Conservation (phyloP, 192 early-diverging fungal genomes). For the Paraglomus brasilianum region DNA sequence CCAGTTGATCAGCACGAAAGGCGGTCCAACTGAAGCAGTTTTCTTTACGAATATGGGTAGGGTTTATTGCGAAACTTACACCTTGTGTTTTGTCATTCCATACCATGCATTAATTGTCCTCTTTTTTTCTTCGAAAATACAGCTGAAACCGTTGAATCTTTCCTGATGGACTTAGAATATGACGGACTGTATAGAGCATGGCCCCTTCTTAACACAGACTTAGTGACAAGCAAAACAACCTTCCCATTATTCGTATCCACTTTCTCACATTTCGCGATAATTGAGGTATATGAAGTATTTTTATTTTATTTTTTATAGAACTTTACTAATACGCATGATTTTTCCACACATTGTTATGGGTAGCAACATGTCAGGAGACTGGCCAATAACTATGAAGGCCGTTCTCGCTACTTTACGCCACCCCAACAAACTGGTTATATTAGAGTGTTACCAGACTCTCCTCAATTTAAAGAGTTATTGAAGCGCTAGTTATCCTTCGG, state of each 20-base stretch:
- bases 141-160: slow-evolving; percentile 1
- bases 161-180: background rate
- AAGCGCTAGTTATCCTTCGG: too few relatives aligned
- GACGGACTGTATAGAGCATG: background rate
- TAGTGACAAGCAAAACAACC: slow-evolving; percentile 26
- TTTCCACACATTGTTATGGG: slow-evolving; percentile 10
- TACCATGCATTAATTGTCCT: too few relatives aligned
- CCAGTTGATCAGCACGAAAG: slow-evolving; percentile 23
- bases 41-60: too few relatives aligned
- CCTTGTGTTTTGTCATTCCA: too few relatives aligned
- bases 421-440: slow-evolving; percentile 29
- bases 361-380: slow-evolving; percentile 26
- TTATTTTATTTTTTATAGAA: too few relatives aligned
- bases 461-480: slow-evolving; percentile 29
- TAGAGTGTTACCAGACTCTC: slow-evolving; percentile 18
- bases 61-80: too few relatives aligned
- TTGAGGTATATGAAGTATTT: slow-evolving; percentile 28
- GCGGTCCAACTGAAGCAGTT: slow-evolving; percentile 23
- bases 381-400: slow-evolving; percentile 28
- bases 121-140: too few relatives aligned
- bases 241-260: slow-evolving; percentile 25
- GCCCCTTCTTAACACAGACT: slow-evolving; percentile 23
- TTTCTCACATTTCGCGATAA: slow-evolving; percentile 26
- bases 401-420: slow-evolving; percentile 21
- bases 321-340: too few relatives aligned